Evolutionary conservation across 139 green algal species (phyloP), one percentile per base, ranked within the genome.

Genomic region (Asterochloris sp.): DNA sequence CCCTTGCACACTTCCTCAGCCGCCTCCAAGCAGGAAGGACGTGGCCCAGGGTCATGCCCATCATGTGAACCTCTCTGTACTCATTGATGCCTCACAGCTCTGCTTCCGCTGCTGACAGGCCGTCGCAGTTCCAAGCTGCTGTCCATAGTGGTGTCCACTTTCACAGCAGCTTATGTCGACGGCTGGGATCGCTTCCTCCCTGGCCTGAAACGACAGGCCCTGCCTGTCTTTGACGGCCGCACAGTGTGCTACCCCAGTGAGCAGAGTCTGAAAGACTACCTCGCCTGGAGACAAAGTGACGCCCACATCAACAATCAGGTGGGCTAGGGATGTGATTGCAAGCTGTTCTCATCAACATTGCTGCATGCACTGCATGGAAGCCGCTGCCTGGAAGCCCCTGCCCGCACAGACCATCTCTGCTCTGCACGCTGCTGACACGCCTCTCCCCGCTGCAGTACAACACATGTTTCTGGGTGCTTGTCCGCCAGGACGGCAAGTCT

Each of bases 291-390:
- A 0, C 96, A 99, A 81, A 94, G 92, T 0, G 96, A 98, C 90
- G 95, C 92, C 13, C 96, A 98, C 86, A 93, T 98, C 82, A 98
- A 98, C 88, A 98, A 96, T 87, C 95, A 95, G 86, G 92, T 93
- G 61, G 10, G 75, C 54, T 60, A 61, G 71, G 2, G 27, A 61
- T 75, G 13, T n/a, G 63, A 12, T 47, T 28, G 19, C 28, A 74
- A 23, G 0, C 61, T 73, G 13, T 24, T 13, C 19, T 13, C 73
- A 10, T 2, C 38, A 54, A 54, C 38, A 54, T 54, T 54, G 38
- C 38, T 54, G 38, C 38, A 6, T 54, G 38, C 38, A 54, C 38
- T 54, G 38, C 38, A 54, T 2, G 38, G 6, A 54, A 10, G 38
- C 4, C 38, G 38, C 4, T 54, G 38, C n/a, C n/a, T 2, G 38